These are phyloP conservation scores for Gillenia trifoliata DNA, from an alignment of 306 rosid species.

Conservation along the genomic window DNA sequence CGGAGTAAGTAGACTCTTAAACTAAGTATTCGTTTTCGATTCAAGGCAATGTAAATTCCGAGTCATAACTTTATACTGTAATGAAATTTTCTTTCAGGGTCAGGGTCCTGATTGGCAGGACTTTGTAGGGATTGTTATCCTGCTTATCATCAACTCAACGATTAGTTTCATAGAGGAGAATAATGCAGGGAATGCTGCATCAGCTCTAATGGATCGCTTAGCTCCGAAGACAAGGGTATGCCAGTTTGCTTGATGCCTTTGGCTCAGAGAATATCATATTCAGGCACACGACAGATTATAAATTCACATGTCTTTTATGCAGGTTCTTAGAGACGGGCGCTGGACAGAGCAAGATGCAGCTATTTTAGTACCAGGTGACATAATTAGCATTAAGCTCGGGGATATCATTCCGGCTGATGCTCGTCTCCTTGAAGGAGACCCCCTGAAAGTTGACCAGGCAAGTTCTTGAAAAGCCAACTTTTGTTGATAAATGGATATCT, in stretches of 20 bases:
- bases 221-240: slow-evolving; percentile 76
- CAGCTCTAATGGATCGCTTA: slow-evolving; percentile 77
- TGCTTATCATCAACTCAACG: slow-evolving; percentile 71
- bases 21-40: not conserved
- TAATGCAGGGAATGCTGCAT: slow-evolving; percentile 83
- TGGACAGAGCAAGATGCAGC: slow-evolving; percentile 87
- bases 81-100: slow-evolving; percentile 48
- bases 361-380: slow-evolving; percentile 81
- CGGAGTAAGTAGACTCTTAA: slow-evolving; percentile 53
- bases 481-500: not conserved
- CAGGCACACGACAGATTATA: not conserved
- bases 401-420: slow-evolving; percentile 93
- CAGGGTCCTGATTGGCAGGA: slow-evolving; percentile 94
- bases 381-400: slow-evolving; percentile 80
- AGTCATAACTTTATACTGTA: slow-evolving; percentile 5
- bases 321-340: slow-evolving; percentile 83
- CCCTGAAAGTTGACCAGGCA: slow-evolving; percentile 85
- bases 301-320: slow-evolving; percentile 14
- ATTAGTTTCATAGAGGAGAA: slow-evolving; percentile 92
- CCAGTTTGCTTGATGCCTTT: slow-evolving; percentile 3
- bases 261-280: not conserved
- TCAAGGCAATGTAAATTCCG: not conserved
- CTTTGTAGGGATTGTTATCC: slow-evolving; percentile 72
- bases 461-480: slow-evolving; percentile 16
- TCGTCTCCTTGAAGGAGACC: slow-evolving; percentile 84